Base-by-base conservation (phyloP, 2,329 filamentous ascomycete genomes). In the Alternaria triticina region DNA sequence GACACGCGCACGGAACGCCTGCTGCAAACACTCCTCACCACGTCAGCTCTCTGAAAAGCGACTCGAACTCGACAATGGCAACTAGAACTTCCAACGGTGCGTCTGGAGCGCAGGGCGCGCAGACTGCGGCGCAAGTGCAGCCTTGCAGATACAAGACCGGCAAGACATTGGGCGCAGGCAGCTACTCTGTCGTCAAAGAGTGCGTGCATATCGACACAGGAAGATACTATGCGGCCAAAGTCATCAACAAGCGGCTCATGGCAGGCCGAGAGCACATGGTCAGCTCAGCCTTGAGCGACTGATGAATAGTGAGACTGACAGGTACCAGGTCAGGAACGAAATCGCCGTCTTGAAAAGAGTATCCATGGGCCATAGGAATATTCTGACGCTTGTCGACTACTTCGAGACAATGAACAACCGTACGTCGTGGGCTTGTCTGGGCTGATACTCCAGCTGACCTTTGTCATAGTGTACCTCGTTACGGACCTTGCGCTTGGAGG, bases 371-470 rank as follows among this genome's bases (percentile, higher is more conserved):
- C 95, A 99, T 83, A 93, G 96, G 81, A 99, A 99, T 79, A 98
- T 99, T 79, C 84, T 99, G 65, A 99, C 96, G 1, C 87, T 99
- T 62, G 96, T 98, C 74, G 96, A 99, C 84, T 99, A 98, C 82
- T 99, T 99, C 78, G 96, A 99, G 84, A 99, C 96, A 7, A 97
- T 97, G 92, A 98, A 99, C 84, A 99, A 99, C 82, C 87, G 89
- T 90, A 82, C 61, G 85, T 74, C 36, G 13, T 22, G 20, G n/a
- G 28, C 50, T 54, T 25, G n/a, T 9, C 13, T 9, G 6, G 30
- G 8, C 20, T 45, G 5, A 9, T 17, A 15, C 17, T 56, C 50
- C 36, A 23, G 54, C 69, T 74, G 51, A 74, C 46, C 6, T 20
- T 20, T 15, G 11, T 11, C 11, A 15, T 68, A 90, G 88, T 99